Evolutionary conservation across 2,329 filamentous ascomycete genomes (phyloP).

Genomic region (Pseudophaeomoniella oleicola): DNA sequence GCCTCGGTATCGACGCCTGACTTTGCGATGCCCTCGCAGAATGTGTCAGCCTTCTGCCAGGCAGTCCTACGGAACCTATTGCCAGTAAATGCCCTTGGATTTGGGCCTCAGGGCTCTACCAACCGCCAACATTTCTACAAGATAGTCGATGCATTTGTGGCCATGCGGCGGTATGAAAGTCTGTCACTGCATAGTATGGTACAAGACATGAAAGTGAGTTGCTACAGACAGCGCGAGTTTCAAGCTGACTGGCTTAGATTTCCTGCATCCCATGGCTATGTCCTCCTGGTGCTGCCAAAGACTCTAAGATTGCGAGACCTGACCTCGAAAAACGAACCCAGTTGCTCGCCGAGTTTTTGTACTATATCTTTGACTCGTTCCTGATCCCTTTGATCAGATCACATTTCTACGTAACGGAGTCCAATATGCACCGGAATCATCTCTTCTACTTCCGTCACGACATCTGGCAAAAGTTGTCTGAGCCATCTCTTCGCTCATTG

Average conservation of each 20-base stretch:
- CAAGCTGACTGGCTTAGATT: slow-evolving; percentile 33
- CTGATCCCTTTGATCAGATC: slow-evolving; percentile 72
- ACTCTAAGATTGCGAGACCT: slow-evolving; percentile 48
- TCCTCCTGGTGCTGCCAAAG: slow-evolving; percentile 29
- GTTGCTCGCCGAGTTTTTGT: slow-evolving; percentile 71
- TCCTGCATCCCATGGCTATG: slow-evolving; percentile 58
- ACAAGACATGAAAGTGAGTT: slow-evolving; percentile 57
- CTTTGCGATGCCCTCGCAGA: slow-evolving; percentile 49
- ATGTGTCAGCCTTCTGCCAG: slow-evolving; percentile 77
- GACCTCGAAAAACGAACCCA: slow-evolving; percentile 65
- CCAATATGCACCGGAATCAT: slow-evolving; percentile 60
- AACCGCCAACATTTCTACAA: slow-evolving; percentile 51
- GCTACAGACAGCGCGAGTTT: neutral
- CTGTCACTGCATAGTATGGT: slow-evolving; percentile 64
- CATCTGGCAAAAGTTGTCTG: slow-evolving; percentile 64
- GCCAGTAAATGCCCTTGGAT: slow-evolving; percentile 62
- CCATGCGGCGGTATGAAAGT: slow-evolving; percentile 65
- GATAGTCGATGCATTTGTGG: slow-evolving; percentile 64
- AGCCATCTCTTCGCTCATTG: slow-evolving; percentile 54
- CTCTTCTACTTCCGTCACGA: slow-evolving; percentile 94
- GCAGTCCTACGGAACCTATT: slow-evolving; percentile 59
- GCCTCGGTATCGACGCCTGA: too few relatives aligned
- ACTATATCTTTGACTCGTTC: slow-evolving; percentile 85
- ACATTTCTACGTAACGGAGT: slow-evolving; percentile 93
- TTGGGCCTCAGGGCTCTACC: slow-evolving; percentile 31